Conservation (phyloP, 768 basidiomycete genomes). For the Boletus speciosus region DNA sequence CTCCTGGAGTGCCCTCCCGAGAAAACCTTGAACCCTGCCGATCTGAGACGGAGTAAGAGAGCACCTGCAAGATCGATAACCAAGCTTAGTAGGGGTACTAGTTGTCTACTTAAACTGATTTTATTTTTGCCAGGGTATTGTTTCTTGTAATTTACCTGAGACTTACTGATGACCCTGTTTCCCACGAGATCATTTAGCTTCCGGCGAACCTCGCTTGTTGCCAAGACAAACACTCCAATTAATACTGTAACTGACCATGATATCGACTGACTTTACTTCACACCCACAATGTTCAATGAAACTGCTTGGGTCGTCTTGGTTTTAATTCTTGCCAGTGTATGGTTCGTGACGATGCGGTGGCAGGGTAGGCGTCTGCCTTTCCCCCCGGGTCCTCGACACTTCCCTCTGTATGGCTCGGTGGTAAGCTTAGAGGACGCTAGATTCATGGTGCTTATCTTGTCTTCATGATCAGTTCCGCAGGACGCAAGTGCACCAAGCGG, state of each 20-base stretch:
- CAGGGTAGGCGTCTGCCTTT: background rate
- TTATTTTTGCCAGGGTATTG: too few species aligned
- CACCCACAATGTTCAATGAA: background rate
- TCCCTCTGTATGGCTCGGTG: constrained; percentile 1
- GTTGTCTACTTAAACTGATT: too few species aligned
- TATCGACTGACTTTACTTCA: background rate
- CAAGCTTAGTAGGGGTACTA: too few species aligned
- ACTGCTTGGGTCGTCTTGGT: background rate
- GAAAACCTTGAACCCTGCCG: too few species aligned
- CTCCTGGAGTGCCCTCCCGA: background rate
- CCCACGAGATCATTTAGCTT: too few species aligned
- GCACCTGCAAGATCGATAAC: too few species aligned
- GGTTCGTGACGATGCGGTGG: background rate
- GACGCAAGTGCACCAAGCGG: background rate
- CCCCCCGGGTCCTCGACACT: constrained; percentile 1
- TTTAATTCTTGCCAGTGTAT: background rate
- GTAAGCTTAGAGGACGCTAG: background rate
- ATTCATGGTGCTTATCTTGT: background rate
- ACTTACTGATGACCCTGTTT: too few species aligned
- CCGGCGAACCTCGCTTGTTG: too few species aligned
- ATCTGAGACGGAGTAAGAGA: too few species aligned
- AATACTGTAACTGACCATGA: background rate
- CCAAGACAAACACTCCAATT: too few species aligned
- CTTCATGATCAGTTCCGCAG: constrained; percentile 1
- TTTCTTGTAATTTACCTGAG: too few species aligned